Evolutionary conservation across 164 flowering plant genomes (phyloP), one percentile per base, ranked within the genome.

Genomic region (Kingdonia uniflora): DNA sequence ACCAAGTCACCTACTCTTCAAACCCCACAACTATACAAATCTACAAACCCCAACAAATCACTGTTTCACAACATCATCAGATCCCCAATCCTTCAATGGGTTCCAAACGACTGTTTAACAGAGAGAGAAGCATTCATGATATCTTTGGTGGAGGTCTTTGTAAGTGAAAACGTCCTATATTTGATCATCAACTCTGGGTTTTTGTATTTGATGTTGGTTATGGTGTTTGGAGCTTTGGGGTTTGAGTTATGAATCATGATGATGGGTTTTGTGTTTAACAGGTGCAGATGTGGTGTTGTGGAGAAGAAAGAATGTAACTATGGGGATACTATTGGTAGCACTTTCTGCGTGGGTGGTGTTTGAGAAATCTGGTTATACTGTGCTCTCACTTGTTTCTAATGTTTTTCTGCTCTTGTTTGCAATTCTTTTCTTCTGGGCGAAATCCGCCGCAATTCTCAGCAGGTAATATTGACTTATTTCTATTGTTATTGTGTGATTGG

Each of bases 221-320:
- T 13, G 15, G 16, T 5, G 19, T 49, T 14, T 41, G 7, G 40
- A 37, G 11, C 40, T 37, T 37, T 37, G 40, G 40, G 40, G 7
- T 37, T 37, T 37, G 40, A 13, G 7, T 37, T 13, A 37, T 37
- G 7, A 13, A 37, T 37, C 4, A 14, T 41, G 16, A 14, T n/a
- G 3, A 16, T 22, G 25, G 44, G 5, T 52, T 45, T 20, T 14
- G n/a, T 1, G 21, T 62, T 56, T 44, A 63, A 61, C 89, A 92
- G 99, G 69, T 69, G 95, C 95, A 61, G 99, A 92, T 82, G 79
- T 88, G 63, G 69, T 86, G 49, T 65, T 92, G 14, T 88, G 99
- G 99, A 88, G 87, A 55, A 54, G 54, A 56, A 81, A 62, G 65
- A 70, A 84, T 70, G 21, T 73, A n/a, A 81, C 83, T 19, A 15